Percentiles rank a stretch among this genome's conserved stretches.
These are phyloP conservation scores for Plectosphaerella sp. DNA, from an alignment of 2,329 filamentous ascomycete genomes.

Conservation along the genomic window DNA sequence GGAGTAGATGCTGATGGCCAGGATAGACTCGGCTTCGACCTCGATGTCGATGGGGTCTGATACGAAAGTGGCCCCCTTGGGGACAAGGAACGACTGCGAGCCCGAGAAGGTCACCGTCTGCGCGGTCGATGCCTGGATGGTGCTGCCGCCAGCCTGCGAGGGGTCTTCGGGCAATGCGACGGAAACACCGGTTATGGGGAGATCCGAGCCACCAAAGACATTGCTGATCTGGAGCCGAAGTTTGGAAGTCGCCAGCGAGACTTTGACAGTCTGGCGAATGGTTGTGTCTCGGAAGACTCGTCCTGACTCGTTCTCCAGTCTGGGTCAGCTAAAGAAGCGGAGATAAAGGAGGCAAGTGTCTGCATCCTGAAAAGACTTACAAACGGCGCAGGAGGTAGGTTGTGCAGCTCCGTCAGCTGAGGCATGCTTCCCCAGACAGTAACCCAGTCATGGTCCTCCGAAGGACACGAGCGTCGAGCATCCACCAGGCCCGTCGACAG, in stretches of 20 bases:
- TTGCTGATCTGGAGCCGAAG: constrained; percentile 60
- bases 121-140: constrained; percentile 41
- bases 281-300: constrained; percentile 54
- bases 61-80: constrained; percentile 50
- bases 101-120: constrained; percentile 53
- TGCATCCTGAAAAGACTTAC: constrained; percentile 25
- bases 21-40: constrained; percentile 39
- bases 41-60: constrained; percentile 54
- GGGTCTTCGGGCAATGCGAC: constrained; percentile 50
- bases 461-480: neutral
- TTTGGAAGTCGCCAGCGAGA: constrained; percentile 45
- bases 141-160: constrained; percentile 38
- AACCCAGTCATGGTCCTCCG: constrained; percentile 46
- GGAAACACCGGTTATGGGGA: constrained; percentile 52
- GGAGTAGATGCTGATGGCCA: constrained; percentile 56
- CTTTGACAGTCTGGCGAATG: constrained; percentile 56
- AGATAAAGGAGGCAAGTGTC: too few species aligned
- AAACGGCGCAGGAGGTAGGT: constrained; percentile 54
- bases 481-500: neutral
- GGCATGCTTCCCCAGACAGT: constrained; percentile 61
- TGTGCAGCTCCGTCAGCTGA: constrained; percentile 54
- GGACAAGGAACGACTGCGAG: constrained; percentile 40
- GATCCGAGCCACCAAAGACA: constrained; percentile 51
- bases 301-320: constrained; percentile 42
- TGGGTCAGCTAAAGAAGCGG: neutral